Base-by-base conservation (phyloP, 306 rosid genomes). In the Citrullus colocynthis region DNA sequence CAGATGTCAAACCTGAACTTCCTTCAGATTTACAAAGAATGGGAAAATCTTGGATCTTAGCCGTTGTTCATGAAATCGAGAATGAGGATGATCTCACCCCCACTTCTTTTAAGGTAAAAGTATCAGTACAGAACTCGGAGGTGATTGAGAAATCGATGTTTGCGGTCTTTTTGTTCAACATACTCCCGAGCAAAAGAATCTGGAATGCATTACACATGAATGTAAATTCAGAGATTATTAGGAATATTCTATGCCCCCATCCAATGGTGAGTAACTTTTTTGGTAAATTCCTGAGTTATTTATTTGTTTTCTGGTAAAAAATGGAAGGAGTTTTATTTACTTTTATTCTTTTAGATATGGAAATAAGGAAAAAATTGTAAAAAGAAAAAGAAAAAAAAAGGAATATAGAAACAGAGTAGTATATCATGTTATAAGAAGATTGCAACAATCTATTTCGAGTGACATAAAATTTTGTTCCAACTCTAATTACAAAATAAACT, bases 161-260 rank as follows among this genome's bases (percentile, higher is more conserved):
- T 85, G 59, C 89, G 1, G 57, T 89, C 39, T 90, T 82, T 73
- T 44, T 92, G 83, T 77, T 81, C 16, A 92, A 92, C 75, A 80
- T 88, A 45, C 83, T 37, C 32, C 74, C 92, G 4, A 78, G 81
- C 44, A 80, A 73, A 64, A 84, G 93, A 82, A 84, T 89, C 59
- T 92, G 96, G 93, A 84, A 77, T 1, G 85, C 91, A 4, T 55
- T 92, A 79, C 87, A 86, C 79, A 85, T 84, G 91, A 8, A 1
- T 1, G 4, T 71, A 57, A 82, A 86, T 73, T 75, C 80, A 24
- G 51, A 55, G 82, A 79, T 88, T 39, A 80, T 89, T 21, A 6
- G 80, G 32, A 65, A 84, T 73, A 84, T 80, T 80, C 77, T 86
- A 45, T 73, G 89, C 81, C 28, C 82, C 30, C 60, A 36, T 72